Evolutionary conservation across 495 filamentous ascomycete species (phyloP).

Genomic region (Oidiodendron maius): DNA sequence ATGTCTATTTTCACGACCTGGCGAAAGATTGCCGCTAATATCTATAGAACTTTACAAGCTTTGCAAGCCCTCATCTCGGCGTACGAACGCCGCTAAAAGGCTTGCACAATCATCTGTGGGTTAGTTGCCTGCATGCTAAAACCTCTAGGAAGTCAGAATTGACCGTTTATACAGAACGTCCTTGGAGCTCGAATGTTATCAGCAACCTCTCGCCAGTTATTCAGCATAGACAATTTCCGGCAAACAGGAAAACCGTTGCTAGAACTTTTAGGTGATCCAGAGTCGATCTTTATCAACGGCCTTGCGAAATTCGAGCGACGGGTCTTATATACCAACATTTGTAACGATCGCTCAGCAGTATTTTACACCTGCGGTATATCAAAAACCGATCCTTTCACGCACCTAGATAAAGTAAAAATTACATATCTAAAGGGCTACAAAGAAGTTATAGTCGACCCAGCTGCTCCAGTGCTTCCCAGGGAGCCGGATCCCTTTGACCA

Average conservation of each 20-base stretch:
- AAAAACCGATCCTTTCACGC: constrained; percentile 66
- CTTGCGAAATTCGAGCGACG: constrained; percentile 67
- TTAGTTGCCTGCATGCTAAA: neutral
- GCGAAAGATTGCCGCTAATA: neutral
- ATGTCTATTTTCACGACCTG: neutral
- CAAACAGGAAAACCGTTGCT: constrained; percentile 75
- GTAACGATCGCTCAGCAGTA: constrained; percentile 73
- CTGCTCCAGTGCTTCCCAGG: constrained; percentile 49
- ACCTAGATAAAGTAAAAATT: constrained; percentile 56
- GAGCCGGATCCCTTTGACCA: constrained; percentile 13
- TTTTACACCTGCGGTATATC: constrained; percentile 80
- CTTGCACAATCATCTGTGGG: constrained; percentile 51
- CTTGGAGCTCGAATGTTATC: constrained; percentile 73
- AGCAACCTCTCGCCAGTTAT: constrained; percentile 79
- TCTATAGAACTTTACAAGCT: constrained; percentile 79
- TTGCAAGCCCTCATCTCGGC: constrained; percentile 85
- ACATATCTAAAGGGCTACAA: constrained; percentile 73
- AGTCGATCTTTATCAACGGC: constrained; percentile 80
- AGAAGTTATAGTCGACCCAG: constrained; percentile 67
- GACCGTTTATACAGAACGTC: constrained; percentile 51
- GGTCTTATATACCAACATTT: constrained; percentile 74
- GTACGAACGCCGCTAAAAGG: constrained; percentile 67
- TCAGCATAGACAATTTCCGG: constrained; percentile 78
- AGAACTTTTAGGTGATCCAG: constrained; percentile 72
- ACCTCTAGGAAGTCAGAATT: constrained; percentile 33